A percentile compares a stretch with the other conserved stretches of the same genome.
Conservation (phyloP, 2,329 filamentous ascomycete genomes). For the Ustulina deusta region DNA sequence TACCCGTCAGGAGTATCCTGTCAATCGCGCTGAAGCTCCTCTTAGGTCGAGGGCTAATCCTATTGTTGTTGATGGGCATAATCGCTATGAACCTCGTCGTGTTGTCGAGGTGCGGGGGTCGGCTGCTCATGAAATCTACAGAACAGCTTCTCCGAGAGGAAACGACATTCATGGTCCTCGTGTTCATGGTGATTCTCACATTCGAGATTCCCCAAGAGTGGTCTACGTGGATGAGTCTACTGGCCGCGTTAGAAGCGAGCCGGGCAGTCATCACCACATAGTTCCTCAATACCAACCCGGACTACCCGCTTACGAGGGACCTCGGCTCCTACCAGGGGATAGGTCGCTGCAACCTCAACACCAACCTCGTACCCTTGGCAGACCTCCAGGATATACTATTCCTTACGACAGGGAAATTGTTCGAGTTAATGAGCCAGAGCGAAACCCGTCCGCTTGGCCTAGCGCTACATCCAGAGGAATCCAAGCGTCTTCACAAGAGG, state of each 20-base stretch:
- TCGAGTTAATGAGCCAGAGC: constrained; percentile 32
- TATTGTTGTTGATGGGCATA: constrained; percentile 42
- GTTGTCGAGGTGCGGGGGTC: constrained; percentile 44
- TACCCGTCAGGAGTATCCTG: constrained; percentile 25
- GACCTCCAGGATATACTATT: constrained; percentile 18
- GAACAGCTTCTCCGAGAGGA: constrained; percentile 33
- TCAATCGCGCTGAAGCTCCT: constrained; percentile 38
- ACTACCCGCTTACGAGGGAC: constrained; percentile 34
- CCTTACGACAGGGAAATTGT: constrained; percentile 34
- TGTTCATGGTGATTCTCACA: constrained; percentile 34
- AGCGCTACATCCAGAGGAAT: constrained; percentile 26
- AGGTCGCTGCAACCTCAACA: constrained; percentile 21
- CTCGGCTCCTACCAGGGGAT: constrained; percentile 26
- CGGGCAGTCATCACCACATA: constrained; percentile 33
- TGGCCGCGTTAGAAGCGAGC: constrained; percentile 31
- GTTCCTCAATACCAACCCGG: constrained; percentile 25
- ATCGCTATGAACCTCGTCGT: constrained; percentile 40
- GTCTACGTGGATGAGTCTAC: constrained; percentile 43
- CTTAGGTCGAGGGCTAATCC: constrained; percentile 45
- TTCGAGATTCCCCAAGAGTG: constrained; percentile 39
- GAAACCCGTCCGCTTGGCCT: constrained; percentile 34
- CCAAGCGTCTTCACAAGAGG: constrained; percentile 30
- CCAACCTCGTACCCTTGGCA: constrained; percentile 12
- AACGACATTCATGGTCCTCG: constrained; percentile 33
- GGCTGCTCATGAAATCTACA: constrained; percentile 38